A percentile compares a stretch with the other conserved stretches of the same genome.
Evolutionary conservation across 2,329 filamentous ascomycete species (phyloP).

Genomic region (Zasmidium citrigriseum): DNA sequence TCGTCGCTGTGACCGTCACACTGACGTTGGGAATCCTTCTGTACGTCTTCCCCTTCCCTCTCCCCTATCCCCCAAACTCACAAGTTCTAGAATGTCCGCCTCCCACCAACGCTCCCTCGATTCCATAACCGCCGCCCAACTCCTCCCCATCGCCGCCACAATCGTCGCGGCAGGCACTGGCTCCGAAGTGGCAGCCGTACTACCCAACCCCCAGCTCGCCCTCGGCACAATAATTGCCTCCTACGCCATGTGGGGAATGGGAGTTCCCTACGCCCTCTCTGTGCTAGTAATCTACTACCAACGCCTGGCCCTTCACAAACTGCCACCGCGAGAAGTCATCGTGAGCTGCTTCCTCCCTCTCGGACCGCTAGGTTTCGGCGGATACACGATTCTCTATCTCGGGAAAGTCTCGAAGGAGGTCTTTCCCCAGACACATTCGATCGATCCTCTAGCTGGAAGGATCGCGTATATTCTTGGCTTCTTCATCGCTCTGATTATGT

Average conservation of each 20-base stretch:
- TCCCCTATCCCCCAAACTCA: not conserved
- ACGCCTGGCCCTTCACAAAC: conserved; percentile 65
- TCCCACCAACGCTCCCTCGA: conserved; percentile 43
- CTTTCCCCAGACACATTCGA: conserved; percentile 10
- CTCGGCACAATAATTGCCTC: conserved; percentile 64
- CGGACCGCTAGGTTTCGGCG: conserved; percentile 66
- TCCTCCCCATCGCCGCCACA: conserved; percentile 66
- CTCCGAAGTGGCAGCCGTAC: conserved; percentile 59
- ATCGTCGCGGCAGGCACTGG: conserved; percentile 67
- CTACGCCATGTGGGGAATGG: conserved; percentile 70
- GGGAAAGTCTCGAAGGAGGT: conserved; percentile 30
- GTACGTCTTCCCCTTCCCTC: conserved; percentile 6
- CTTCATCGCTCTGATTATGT: conserved; percentile 56
- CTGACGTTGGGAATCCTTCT: conserved; percentile 42
- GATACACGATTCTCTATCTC: conserved; percentile 47
- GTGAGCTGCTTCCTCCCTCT: conserved; percentile 69
- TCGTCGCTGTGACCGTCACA: conserved; percentile 42
- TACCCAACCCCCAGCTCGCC: conserved; percentile 56
- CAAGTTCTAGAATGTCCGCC: conserved; percentile 20
- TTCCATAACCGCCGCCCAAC: conserved; percentile 63
- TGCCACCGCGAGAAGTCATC: conserved; percentile 67
- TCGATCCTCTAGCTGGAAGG: conserved; percentile 47
- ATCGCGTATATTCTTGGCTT: conserved; percentile 54
- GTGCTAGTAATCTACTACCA: conserved; percentile 70
- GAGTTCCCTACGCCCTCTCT: conserved; percentile 60